These are phyloP conservation scores for Hirsutella thompsonii DNA, from an alignment of 2,329 filamentous ascomycete species.

Conservation along the genomic window DNA sequence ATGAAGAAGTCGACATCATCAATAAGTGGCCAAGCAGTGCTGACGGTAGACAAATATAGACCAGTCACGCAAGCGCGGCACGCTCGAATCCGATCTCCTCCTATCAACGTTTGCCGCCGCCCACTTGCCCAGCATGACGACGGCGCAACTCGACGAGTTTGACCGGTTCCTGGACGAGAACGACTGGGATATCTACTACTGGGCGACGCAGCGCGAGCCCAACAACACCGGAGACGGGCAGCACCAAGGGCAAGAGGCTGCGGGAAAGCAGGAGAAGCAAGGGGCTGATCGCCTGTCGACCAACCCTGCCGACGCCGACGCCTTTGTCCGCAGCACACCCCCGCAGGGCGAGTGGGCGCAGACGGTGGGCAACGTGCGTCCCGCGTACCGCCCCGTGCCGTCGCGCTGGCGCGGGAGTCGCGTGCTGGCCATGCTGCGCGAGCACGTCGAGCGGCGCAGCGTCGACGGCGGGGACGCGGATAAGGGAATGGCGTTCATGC, in stretches of 20 bases:
- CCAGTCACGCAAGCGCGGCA: constrained; percentile 93
- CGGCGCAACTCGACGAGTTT: constrained; percentile 66
- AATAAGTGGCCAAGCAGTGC: too few relatives aligned
- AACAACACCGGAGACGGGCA: too few relatives aligned
- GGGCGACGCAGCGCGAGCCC: constrained; percentile 76
- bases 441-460: constrained; percentile 57
- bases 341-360: constrained; percentile 80
- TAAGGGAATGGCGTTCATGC: constrained; percentile 45
- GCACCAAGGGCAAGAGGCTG: too few relatives aligned
- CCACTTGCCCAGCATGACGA: constrained; percentile 62
- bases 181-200: constrained; percentile 99
- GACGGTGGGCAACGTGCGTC: constrained; percentile 88
- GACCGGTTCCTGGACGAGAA: constrained; percentile 95
- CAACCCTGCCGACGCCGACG: constrained; percentile 18
- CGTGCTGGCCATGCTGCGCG: constrained; percentile 61
- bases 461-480: constrained; percentile 18
- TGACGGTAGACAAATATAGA: too few relatives aligned
- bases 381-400: constrained; percentile 84
- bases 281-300: too few relatives aligned
- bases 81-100: constrained; percentile 87
- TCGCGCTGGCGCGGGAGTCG: constrained; percentile 73
- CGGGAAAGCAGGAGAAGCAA: too few relatives aligned
- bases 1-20: too few relatives aligned
- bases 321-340: constrained; percentile 20
- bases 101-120: constrained; percentile 87